Evolutionary conservation across 768 basidiomycete genomes (phyloP), one percentile per base, ranked within the genome.

Genomic region (Leccinum rimulosum): DNA sequence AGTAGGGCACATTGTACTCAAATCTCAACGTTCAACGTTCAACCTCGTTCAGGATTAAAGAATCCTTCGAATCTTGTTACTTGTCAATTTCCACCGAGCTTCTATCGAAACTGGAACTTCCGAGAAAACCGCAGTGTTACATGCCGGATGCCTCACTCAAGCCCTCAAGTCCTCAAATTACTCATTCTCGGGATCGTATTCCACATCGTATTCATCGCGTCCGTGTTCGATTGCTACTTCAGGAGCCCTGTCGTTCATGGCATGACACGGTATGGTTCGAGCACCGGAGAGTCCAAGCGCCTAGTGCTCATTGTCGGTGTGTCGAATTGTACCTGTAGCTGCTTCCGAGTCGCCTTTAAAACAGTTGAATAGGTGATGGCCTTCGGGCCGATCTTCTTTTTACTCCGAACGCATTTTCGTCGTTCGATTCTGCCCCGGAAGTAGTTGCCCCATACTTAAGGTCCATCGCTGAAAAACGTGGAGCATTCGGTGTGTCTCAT

Each of bases 211-310:
- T 91, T 84, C 72, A 87, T 88, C 55, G 81, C 79, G 36, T 85
- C 87, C 3, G 84, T 79, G 15, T 95, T 95, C 73, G 90, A 93
- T 74, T 93, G 91, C 73, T 95, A 94, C 71, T 95, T 95, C 70
- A 89, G 84, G 27, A 89, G 86, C 64, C 88, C 91, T 0, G 89
- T 91, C 8, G 89, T 91, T 25, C 80, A 86, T 76, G 89, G 89
- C 52, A 91, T 92, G 88, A 69, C 76, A 63, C 82, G 79, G 50
- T 80, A 83, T 65, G 79, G 79, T 3, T 68, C 79, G 2, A 71
- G 71, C 9, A 61, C 65, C 5, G 77, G 82, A 35, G 79, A 82
- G 58, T 83, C 92, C 10, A 87, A 89, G 64, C 80, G 92, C 4
- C 77, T 94, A 31, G 90, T 92, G 3, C 80, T 94, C 22, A 87